A percentile compares a stretch with the other conserved stretches of the same genome.
These are phyloP conservation scores for Calonectria hawksworthii DNA, from an alignment of 2,329 filamentous ascomycete species.

Conservation along the genomic window DNA sequence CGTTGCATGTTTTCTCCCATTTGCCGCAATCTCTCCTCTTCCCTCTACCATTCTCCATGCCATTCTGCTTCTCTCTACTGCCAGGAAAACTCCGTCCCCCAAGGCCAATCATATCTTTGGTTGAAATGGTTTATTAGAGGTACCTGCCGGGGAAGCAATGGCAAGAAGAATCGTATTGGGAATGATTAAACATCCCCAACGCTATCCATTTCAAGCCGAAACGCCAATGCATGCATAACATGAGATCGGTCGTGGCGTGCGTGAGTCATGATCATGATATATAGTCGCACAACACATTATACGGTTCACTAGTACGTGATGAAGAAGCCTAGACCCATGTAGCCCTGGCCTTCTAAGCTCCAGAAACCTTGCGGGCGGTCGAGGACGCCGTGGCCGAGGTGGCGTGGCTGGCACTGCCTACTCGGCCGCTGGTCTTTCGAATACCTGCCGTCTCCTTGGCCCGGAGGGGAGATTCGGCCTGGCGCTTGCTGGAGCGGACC, in stretches of 20 bases:
- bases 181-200: slow-evolving; percentile 43
- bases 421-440: slow-evolving; percentile 76
- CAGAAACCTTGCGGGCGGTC: slow-evolving; percentile 68
- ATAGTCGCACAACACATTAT: slow-evolving; percentile 40
- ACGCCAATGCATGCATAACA: slow-evolving; percentile 61
- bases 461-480: slow-evolving; percentile 64
- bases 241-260: slow-evolving; percentile 57
- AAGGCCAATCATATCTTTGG: slow-evolving; percentile 31
- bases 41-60: slow-evolving; percentile 13
- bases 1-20: slow-evolving; percentile 40
- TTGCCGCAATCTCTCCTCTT: slow-evolving; percentile 29
- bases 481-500: slow-evolving; percentile 73
- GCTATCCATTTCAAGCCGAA: slow-evolving; percentile 45
- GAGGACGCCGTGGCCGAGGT: slow-evolving; percentile 59
- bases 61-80: slow-evolving; percentile 2
- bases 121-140: slow-evolving; percentile 33
- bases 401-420: slow-evolving; percentile 69
- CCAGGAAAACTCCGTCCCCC: slow-evolving; percentile 25
- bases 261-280: slow-evolving; percentile 60
- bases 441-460: slow-evolving; percentile 67
- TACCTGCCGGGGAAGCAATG: slow-evolving; percentile 31
- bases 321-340: slow-evolving; percentile 38
- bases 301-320: slow-evolving; percentile 32
- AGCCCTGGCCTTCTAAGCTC: slow-evolving; percentile 49
- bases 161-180: slow-evolving; percentile 38